Percentiles rank a stretch among this genome's conserved stretches.
phyloP scores from a whole-genome alignment of 371 early-diverging fungal genomes.

The Mucor saturninus region DNA sequence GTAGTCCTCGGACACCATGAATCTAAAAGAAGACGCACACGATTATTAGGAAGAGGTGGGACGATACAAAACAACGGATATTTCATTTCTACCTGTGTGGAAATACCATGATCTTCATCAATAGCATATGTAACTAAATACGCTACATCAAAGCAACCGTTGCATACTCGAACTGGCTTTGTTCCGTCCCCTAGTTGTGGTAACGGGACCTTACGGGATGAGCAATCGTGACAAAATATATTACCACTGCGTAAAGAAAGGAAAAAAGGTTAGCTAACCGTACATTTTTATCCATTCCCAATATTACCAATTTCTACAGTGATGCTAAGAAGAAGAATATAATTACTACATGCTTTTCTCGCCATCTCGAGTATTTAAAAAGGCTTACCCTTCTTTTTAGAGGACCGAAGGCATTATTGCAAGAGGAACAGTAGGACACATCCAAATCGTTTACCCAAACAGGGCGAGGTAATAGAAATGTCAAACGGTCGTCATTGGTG shows the following conservation, averaged over 20 bases:
- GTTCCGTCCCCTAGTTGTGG: conserved; percentile 67
- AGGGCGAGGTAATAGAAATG: conserved; percentile 56
- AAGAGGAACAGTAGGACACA: conserved; percentile 43
- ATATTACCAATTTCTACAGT: conserved; percentile 68
- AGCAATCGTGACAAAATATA: conserved; percentile 68
- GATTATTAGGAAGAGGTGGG: not conserved
- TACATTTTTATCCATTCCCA: not conserved
- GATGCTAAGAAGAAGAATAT: conserved; percentile 49
- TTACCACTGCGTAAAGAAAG: conserved; percentile 53
- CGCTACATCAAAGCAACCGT: conserved; percentile 66
- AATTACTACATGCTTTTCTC: not conserved
- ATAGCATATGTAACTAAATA: conserved; percentile 66
- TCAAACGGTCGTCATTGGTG: conserved; percentile 36
- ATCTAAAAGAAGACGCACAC: conserved; percentile 41
- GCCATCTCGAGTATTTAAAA: not conserved
- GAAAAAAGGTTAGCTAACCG: not conserved
- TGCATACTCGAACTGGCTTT: conserved; percentile 66
- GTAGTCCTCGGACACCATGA: conserved; percentile 67
- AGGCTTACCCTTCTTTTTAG: conserved; percentile 49
- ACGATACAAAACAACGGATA: not conserved
- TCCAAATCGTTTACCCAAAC: conserved; percentile 58
- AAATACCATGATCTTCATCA: conserved; percentile 64
- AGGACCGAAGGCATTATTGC: conserved; percentile 46
- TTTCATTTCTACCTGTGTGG: conserved; percentile 56
- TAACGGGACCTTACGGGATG: conserved; percentile 58